These are phyloP conservation scores for Boletus pseudo-olivaceus DNA, from an alignment of 768 basidiomycete genomes.

Conservation along the genomic window DNA sequence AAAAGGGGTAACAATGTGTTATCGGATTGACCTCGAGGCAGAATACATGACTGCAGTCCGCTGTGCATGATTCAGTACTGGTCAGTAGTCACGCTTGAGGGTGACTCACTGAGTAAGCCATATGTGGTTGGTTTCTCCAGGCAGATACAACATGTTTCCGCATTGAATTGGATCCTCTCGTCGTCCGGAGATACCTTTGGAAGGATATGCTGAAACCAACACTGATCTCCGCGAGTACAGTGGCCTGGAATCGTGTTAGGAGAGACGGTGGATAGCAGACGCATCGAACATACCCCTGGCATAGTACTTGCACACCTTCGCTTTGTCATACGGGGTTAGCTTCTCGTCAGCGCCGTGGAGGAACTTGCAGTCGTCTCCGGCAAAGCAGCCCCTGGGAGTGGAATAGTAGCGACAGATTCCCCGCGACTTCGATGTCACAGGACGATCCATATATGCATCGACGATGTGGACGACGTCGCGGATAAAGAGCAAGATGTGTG, in stretches of 20 bases:
- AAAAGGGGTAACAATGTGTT: background rate
- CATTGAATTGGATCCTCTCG: slow-evolving; percentile 31
- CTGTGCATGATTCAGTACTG: slow-evolving; percentile 34
- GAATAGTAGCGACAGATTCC: slow-evolving; percentile 70
- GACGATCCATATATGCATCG: slow-evolving; percentile 44
- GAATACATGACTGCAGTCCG: slow-evolving; percentile 74
- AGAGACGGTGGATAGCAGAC: background rate
- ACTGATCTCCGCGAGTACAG: slow-evolving; percentile 64
- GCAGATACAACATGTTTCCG: slow-evolving; percentile 66
- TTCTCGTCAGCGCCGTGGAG: slow-evolving; percentile 53
- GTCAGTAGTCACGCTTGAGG: background rate
- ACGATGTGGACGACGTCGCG: slow-evolving; percentile 7
- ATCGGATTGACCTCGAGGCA: slow-evolving; percentile 56
- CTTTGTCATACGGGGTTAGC: slow-evolving; percentile 67
- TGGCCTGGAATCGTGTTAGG: slow-evolving; percentile 44
- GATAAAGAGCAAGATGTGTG: background rate
- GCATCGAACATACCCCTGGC: slow-evolving; percentile 43
- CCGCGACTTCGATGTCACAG: slow-evolving; percentile 65
- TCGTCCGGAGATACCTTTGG: slow-evolving; percentile 20
- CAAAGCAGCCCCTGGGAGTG: slow-evolving; percentile 64
- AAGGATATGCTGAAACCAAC: slow-evolving; percentile 70
- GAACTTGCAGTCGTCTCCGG: slow-evolving; percentile 71
- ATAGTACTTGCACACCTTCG: slow-evolving; percentile 67
- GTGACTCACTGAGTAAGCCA: slow-evolving; percentile 59
- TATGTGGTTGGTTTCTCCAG: slow-evolving; percentile 68